phyloP scores from a whole-genome alignment of 192 early-diverging fungal genomes.

The Dissophora ornata region DNA sequence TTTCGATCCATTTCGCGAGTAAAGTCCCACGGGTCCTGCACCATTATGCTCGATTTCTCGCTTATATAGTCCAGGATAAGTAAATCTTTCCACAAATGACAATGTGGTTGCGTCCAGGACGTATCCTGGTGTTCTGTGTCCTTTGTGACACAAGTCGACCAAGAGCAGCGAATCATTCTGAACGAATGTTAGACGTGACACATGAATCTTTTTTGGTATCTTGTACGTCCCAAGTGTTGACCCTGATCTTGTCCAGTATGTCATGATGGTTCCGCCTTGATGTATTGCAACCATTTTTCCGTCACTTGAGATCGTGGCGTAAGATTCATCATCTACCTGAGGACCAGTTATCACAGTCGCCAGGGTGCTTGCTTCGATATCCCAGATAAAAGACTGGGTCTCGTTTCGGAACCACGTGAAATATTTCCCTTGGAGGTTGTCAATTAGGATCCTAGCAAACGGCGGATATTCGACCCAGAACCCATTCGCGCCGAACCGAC shows the following conservation, averaged over 20 bases:
- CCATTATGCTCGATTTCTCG: no score
- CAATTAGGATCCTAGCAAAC: background rate
- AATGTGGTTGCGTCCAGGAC: constrained; percentile 14
- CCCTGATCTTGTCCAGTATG: constrained; percentile 16
- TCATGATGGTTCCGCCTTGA: constrained; percentile 6
- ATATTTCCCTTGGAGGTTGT: constrained; percentile 8
- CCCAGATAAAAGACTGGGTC: constrained; percentile 17
- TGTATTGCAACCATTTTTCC: constrained; percentile 9
- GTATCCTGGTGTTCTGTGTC: background rate
- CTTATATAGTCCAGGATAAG: background rate
- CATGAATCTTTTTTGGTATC: background rate
- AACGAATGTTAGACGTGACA: constrained; percentile 6
- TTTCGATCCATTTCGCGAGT: constrained; percentile 12
- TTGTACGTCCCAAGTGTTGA: constrained; percentile 13
- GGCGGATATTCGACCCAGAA: background rate
- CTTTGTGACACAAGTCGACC: background rate
- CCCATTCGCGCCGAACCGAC: no score
- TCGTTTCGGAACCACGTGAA: constrained; percentile 17
- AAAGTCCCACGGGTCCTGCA: constrained; percentile 1
- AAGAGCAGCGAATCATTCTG: constrained; percentile 8
- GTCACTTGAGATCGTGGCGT: constrained; percentile 2
- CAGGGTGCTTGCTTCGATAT: constrained; percentile 15
- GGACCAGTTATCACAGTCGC: background rate
- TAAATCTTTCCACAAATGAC: constrained; percentile 8
- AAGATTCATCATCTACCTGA: background rate